A percentile compares a stretch with the other conserved stretches of the same genome.
These are phyloP conservation scores for Leccinum aurantiacum DNA, from an alignment of 768 basidiomycete species.

Conservation along the genomic window DNA sequence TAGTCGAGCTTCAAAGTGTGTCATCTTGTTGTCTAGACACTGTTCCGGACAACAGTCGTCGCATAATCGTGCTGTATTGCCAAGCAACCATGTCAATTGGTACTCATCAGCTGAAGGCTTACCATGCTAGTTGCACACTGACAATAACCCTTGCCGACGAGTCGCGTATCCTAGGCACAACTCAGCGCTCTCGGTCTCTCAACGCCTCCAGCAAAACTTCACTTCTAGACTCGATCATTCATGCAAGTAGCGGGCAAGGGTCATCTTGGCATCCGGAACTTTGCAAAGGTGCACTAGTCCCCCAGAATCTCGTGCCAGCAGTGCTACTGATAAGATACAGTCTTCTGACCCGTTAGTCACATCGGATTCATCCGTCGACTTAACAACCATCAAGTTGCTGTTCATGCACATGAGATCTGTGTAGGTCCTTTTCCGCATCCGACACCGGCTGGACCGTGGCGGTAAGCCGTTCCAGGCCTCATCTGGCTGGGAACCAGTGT, in stretches of 20 bases:
- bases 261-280: background rate
- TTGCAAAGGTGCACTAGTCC: background rate
- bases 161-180: background rate
- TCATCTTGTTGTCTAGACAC: background rate
- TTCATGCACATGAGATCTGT: background rate
- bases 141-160: background rate
- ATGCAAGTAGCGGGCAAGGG: background rate
- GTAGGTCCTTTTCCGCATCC: background rate
- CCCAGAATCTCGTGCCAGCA: background rate
- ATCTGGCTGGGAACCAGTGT: background rate
- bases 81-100: background rate
- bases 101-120: background rate
- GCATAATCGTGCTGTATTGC: slow-evolving; percentile 1
- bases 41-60: background rate
- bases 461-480: background rate
- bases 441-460: background rate
- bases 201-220: background rate
- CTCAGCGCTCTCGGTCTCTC: background rate
- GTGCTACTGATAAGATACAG: background rate
- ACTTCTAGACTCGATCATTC: background rate
- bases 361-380: slow-evolving; percentile 11
- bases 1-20: background rate
- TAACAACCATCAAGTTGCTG: slow-evolving; percentile 23
- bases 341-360: slow-evolving; percentile 8
- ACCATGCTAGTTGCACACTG: background rate